Base-by-base conservation (phyloP, 345 rosid species). In the Hibiscus mutabilis region DNA sequence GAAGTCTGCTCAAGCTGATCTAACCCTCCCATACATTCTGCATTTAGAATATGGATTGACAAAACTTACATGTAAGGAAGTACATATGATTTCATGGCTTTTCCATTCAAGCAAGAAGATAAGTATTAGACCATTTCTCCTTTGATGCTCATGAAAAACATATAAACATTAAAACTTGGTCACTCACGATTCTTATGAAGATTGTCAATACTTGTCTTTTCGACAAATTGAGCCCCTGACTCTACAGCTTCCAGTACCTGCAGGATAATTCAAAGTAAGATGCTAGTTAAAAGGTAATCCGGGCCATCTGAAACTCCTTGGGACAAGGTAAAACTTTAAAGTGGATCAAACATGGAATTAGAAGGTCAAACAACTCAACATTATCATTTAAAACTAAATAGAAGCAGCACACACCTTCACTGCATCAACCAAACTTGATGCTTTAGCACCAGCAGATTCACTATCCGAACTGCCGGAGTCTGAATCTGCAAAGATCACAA, bases 401-500 rank as follows among this genome's bases (percentile, higher is more conserved):
- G 33, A 81, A 60, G 35, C 12, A 67, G 44, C 37, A 74, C 33
- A 61, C 35, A 93, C 96, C 93, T 80, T 81, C 40, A 82, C 61
- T 55, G 73, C 72, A 65, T 73, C 77, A 19, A 52, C 75, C 24
- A 79, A 80, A 79, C 74, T 74, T 60, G 79, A 72, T 67, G 76
- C 84, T 83, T 84, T 84, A 63, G 83, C 84, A 55, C 77, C 79
- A 70, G 71, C 83, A 19, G 84, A 77, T 73, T 79, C 92, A 81
- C 85, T 82, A 53, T 87, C 91, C 60, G 91, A 84, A 77, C 86
- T 76, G 69, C 83, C 79, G 68, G 88, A 78, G 16, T 84, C 96
- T 29, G 92, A 85, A 81, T 78, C 96, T 86, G 85, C 24, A 71
- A 75, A 69, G 64, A 46, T 11, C 3, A 64, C 68, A 22, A 65